Evolutionary conservation across 257 asterid genomes (phyloP), one percentile per base, ranked within the genome.

Genomic region (Leonotis leonurus): DNA sequence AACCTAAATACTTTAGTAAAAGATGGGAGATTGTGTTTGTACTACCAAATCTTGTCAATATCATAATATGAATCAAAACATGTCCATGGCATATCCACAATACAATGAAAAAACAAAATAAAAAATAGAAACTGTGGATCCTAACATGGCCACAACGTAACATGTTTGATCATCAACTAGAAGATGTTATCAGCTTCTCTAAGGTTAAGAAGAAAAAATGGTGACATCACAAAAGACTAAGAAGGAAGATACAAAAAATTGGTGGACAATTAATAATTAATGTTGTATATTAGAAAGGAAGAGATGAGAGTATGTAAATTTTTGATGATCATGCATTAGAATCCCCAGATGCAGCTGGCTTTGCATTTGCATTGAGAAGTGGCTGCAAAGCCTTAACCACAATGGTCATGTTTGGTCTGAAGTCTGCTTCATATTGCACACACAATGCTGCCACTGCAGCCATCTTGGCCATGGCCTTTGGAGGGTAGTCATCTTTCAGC

Each of bases 361-460:
- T 90, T 2, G 97, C n/a, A n/a, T n/a, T 6, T 5, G 39, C 73
- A 74, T 80, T 89, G 70, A 82, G 86, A 52, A 90, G 98, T 13
- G 96, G 98, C 66, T 90, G 96, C 79, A 90, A 74, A 56, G 98
- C 98, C 83, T 90, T 90, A 22, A 88, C 96, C 6, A 90, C 98
- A 57, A 90, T 90, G 1, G 95, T 90, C 98, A 90, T 90, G 69
- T 90, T 90, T 9, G 98, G 98, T 56, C 98, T 73, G 68, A 90
- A 90, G 59, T 90, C 98, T 5, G 96, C 96, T 69, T 90, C 98
- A 5, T 90, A 90, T 50, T 90, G 98, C 65, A 90, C 98, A 24
- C 98, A 90, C 1, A 90, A 84, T 26, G 96, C 96, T n/a, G 98
- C 98, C 6, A 90, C 96, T 8, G 98, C 98, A 6, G 95, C 98